Percentiles rank a stretch among this genome's conserved stretches.
Conservation (phyloP, 805 yeast genomes). For the Starmera caribaea region DNA sequence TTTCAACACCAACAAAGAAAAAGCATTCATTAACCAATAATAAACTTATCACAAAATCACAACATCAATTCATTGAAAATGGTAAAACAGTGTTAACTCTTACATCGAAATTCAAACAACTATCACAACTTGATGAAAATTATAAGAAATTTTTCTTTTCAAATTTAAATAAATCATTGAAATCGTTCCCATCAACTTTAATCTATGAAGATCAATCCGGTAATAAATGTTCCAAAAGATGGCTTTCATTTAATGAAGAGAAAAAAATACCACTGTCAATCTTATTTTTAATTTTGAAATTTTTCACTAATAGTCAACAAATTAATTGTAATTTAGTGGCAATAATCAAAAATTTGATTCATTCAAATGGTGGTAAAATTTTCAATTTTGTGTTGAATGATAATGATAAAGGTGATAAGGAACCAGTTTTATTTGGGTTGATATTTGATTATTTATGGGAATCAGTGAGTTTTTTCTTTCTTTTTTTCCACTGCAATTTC, state of each 20-base stretch:
- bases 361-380: constrained; percentile 2
- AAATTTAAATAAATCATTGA: neutral
- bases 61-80: no score
- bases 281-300: constrained; percentile 1
- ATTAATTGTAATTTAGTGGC: constrained; percentile 7
- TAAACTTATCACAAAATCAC: no score
- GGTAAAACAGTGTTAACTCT: neutral
- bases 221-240: neutral
- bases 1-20: no score
- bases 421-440: constrained; percentile 2
- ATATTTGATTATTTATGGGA: constrained; percentile 12
- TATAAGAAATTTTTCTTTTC: neutral
- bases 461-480: neutral
- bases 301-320: constrained; percentile 12
- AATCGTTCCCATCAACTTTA: neutral
- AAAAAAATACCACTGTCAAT: constrained; percentile 1
- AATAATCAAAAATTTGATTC: constrained; percentile 2
- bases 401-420: neutral
- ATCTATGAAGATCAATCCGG: neutral
- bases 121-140: neutral
- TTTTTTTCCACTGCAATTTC: no score
- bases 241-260: neutral
- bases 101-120: neutral
- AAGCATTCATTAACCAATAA: no score
- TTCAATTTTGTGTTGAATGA: constrained; percentile 2